phyloP scores from a whole-genome alignment of 352 stramenopile species.

The Phytophthora hibernalis region DNA sequence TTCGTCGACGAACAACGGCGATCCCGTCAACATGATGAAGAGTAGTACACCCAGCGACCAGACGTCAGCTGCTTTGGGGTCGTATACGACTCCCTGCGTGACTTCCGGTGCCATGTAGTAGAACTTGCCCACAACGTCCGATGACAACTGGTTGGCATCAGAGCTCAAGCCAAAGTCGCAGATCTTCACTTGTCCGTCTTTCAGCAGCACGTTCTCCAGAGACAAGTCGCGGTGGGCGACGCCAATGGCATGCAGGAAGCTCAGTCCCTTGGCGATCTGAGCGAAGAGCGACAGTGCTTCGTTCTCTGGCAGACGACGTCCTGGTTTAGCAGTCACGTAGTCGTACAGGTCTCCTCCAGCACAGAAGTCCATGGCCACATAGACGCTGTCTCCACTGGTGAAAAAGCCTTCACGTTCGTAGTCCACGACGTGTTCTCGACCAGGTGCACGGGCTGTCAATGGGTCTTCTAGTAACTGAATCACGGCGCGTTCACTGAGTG shows the following conservation, averaged over 20 bases:
- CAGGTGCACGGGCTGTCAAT: constrained; percentile 24
- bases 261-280: constrained; percentile 53
- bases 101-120: constrained; percentile 85
- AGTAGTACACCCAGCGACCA: constrained; percentile 75
- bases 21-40: constrained; percentile 77
- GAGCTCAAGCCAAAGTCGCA: constrained; percentile 76
- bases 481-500: constrained; percentile 57
- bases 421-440: constrained; percentile 51
- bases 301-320: constrained; percentile 39
- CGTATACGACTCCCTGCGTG: constrained; percentile 39
- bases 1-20: constrained; percentile 46
- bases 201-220: constrained; percentile 69
- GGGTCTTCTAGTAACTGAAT: constrained; percentile 53
- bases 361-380: constrained; percentile 76
- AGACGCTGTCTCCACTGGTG: constrained; percentile 47
- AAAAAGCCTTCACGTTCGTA: constrained; percentile 59
- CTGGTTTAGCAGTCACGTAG: constrained; percentile 45
- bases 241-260: constrained; percentile 55
- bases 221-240: constrained; percentile 68
- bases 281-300: constrained; percentile 49
- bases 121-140: constrained; percentile 65
- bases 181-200: constrained; percentile 52
- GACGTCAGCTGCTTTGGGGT: constrained; percentile 61
- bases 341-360: constrained; percentile 69
- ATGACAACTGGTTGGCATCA: constrained; percentile 40